Percentiles rank a stretch among this genome's conserved stretches.
These are phyloP conservation scores for Fusarium subglutinans DNA, from an alignment of 2,329 filamentous ascomycete species.

Conservation along the genomic window DNA sequence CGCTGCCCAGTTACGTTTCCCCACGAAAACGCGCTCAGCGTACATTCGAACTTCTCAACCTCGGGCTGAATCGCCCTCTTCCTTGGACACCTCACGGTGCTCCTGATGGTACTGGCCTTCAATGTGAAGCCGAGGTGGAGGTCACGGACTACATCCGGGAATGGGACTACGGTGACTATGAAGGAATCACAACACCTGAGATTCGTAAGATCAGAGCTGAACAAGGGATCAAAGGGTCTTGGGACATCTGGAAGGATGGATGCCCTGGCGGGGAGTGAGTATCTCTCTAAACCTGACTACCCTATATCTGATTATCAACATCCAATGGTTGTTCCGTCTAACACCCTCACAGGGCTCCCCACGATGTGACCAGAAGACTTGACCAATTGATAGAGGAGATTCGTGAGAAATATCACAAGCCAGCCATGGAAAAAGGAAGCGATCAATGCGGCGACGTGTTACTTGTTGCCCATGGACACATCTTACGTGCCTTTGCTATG, in stretches of 20 bases:
- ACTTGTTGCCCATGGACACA: slow-evolving; percentile 90
- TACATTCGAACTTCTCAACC: slow-evolving; percentile 87
- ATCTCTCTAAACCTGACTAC: neutral
- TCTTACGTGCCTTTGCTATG: slow-evolving; percentile 87
- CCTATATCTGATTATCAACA: neutral
- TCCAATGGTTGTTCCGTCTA: neutral
- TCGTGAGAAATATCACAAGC: slow-evolving; percentile 69
- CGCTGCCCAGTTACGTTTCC: slow-evolving; percentile 75
- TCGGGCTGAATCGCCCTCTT: slow-evolving; percentile 73
- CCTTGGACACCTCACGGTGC: slow-evolving; percentile 72
- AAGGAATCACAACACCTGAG: slow-evolving; percentile 77
- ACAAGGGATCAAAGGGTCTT: slow-evolving; percentile 66
- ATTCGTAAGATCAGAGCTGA: slow-evolving; percentile 68
- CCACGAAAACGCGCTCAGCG: slow-evolving; percentile 84
- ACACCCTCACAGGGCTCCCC: slow-evolving; percentile 66
- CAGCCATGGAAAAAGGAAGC: slow-evolving; percentile 65
- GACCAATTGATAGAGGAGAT: slow-evolving; percentile 83
- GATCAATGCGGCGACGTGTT: slow-evolving; percentile 52
- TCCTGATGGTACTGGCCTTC: slow-evolving; percentile 49
- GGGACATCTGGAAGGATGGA: slow-evolving; percentile 92
- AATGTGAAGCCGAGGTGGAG: slow-evolving; percentile 69
- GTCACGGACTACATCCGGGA: slow-evolving; percentile 79
- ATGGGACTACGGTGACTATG: slow-evolving; percentile 90
- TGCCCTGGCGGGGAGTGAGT: slow-evolving; percentile 85
- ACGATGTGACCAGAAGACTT: slow-evolving; percentile 75